phyloP scores from a whole-genome alignment of 2,329 filamentous ascomycete genomes.

The Botrytis elliptica region DNA sequence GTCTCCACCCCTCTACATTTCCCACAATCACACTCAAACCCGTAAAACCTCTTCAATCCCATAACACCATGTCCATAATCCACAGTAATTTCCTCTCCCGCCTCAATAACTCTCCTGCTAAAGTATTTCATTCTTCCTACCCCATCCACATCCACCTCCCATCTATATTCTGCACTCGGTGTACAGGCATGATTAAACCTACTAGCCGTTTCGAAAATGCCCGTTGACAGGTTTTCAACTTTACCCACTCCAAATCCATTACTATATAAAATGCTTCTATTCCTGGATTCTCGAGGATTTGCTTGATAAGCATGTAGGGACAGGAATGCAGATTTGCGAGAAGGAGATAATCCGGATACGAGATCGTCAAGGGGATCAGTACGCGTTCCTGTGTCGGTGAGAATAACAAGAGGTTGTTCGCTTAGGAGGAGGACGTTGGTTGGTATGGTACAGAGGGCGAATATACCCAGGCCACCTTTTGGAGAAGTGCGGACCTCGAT shows the following conservation, averaged over 20 bases:
- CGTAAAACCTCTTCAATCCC: conserved; percentile 31
- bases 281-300: conserved; percentile 24
- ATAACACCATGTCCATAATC: conserved; percentile 33
- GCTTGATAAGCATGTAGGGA: conserved; percentile 25
- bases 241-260: conserved; percentile 32
- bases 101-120: conserved; percentile 28
- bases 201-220: conserved; percentile 30
- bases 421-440: conserved; percentile 28
- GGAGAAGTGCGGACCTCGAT: conserved; percentile 28
- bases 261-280: conserved; percentile 30
- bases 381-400: conserved; percentile 27
- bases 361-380: conserved; percentile 25
- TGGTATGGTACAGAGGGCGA: conserved; percentile 28
- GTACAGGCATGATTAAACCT: conserved; percentile 29
- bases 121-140: conserved; percentile 28
- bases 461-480: conserved; percentile 31
- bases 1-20: conserved; percentile 9
- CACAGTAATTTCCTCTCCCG: conserved; percentile 35
- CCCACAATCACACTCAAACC: conserved; percentile 35
- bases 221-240: conserved; percentile 22
- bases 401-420: conserved; percentile 30
- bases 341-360: conserved; percentile 26
- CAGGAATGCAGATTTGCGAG: conserved; percentile 21
- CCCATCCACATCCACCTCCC: conserved; percentile 26
- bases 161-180: conserved; percentile 30